phyloP scores from a whole-genome alignment of 2,329 filamentous ascomycete genomes.

The Teratosphaeriaceae sp. region DNA sequence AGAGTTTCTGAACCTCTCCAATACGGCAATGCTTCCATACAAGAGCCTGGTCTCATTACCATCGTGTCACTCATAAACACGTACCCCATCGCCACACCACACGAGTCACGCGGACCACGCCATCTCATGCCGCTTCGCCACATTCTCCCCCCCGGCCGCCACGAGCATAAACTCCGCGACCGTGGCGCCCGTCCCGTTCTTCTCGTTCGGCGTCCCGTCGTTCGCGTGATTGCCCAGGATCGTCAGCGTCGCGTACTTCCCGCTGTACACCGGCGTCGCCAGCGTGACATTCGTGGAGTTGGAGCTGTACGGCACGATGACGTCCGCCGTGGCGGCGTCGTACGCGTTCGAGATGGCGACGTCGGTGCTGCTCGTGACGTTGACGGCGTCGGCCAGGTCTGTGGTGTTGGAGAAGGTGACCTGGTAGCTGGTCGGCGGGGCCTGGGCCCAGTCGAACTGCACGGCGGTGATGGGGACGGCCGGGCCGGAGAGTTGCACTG shows the following conservation, averaged over 20 bases:
- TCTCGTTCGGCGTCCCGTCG: slow-evolving; percentile 19
- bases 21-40: too few relatives aligned
- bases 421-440: slow-evolving; percentile 47
- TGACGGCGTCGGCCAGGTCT: slow-evolving; percentile 20
- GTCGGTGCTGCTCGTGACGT: slow-evolving; percentile 19
- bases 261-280: slow-evolving; percentile 34
- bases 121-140: slow-evolving; percentile 1
- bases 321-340: slow-evolving; percentile 27
- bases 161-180: slow-evolving; percentile 44
- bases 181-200: slow-evolving; percentile 39
- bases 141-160: slow-evolving; percentile 6
- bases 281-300: slow-evolving; percentile 43
- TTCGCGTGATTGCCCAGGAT: slow-evolving; percentile 42
- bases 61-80: neutral
- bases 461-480: slow-evolving; percentile 43
- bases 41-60: too few relatives aligned
- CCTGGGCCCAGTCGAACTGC: slow-evolving; percentile 54
- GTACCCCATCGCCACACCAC: neutral
- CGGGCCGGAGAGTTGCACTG: slow-evolving; percentile 43
- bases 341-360: slow-evolving; percentile 38
- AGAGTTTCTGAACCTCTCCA: too few relatives aligned
- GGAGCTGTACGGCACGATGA: slow-evolving; percentile 35
- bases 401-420: slow-evolving; percentile 50
- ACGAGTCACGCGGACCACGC: neutral
- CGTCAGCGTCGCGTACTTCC: slow-evolving; percentile 40